Base-by-base conservation (phyloP, 2,329 filamentous ascomycete species). In the Cercospora zeina region DNA sequence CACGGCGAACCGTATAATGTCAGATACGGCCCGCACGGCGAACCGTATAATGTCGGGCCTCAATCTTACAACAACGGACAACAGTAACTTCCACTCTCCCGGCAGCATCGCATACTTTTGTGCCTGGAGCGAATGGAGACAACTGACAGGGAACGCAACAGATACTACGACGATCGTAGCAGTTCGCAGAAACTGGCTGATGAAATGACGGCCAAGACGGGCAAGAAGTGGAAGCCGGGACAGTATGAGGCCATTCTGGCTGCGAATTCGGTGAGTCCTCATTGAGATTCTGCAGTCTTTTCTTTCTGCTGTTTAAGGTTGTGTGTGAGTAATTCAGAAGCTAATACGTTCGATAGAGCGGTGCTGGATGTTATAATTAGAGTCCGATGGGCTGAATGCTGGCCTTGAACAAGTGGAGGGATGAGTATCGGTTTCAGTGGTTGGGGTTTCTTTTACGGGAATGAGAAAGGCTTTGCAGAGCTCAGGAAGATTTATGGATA, bases 181-280 rank as follows among this genome's bases (percentile, higher is more conserved):
- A 53, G 14, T 13, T 53, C 49, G 16, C 49, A 53, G 21, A 34
- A 31, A 3, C 21, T 14, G 27, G 49, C 49, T 21, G 49, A 53
- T 10, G 16, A 53, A 14, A 53, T 53, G 49, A 53, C 49, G 9
- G 49, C 49, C 27, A 53, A 53, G 49, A 53, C 49, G 14, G 49
- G 49, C 8, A 53, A 24, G 21, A 53, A 53, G 31, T 53, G 49
- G 49, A 53, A 53, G 16, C 33, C 33, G 30, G 49, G 49, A 7
- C 27, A 53, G 9, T 33, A 34, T 14, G 49, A 53, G 30, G 49
- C 27, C 34, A 14, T 27, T 11, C 5, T 53, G 30, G 31, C 30
- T 34, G 49, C 27, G n/a, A 14, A 14, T 1, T 10, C 11, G 27
- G 49, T 53, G 9, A 53, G 49, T 34, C 10, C 1, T 47, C 9